Conservation (phyloP, 495 filamentous ascomycete genomes). For the Tuber aestivum region DNA sequence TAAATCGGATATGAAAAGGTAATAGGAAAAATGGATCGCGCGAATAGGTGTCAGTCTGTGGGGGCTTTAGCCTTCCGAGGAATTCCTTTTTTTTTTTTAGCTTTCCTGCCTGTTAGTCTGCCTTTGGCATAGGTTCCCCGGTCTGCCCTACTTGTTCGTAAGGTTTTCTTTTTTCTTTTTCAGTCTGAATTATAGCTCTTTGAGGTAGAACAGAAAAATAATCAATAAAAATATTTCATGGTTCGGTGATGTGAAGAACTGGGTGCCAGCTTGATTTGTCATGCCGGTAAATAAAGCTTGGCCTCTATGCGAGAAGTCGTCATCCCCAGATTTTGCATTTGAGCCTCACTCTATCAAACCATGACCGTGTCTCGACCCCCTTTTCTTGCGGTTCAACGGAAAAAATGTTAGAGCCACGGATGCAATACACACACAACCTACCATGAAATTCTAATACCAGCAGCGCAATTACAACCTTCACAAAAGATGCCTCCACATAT, state of each 20-base stretch:
- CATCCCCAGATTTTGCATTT: not conserved
- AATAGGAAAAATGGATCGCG: not conserved
- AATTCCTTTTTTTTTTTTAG: not conserved
- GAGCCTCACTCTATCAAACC: not conserved
- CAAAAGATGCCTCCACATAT: constrained; percentile 21
- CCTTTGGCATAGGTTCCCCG: not conserved
- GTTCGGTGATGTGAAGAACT: not conserved
- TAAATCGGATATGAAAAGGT: constrained; percentile 3
- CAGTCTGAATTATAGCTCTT: not conserved
- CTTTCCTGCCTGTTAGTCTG: not conserved
- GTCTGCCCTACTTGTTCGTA: not conserved
- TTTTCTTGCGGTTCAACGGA: not conserved
- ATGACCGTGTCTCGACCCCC: not conserved
- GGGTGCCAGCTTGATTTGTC: not conserved
- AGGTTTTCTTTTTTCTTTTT: not conserved
- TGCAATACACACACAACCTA: not conserved
- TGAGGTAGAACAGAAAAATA: not conserved
- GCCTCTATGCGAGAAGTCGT: not conserved
- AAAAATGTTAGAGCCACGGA: not conserved
- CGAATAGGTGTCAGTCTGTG: not conserved
- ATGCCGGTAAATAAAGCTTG: constrained; percentile 1
- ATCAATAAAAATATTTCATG: not conserved
- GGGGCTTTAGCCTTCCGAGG: not conserved
- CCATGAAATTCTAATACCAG: not conserved
- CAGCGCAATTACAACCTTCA: not conserved